Evolutionary conservation across 176 grass and related monocot species (phyloP).

Genomic region (Triticum urartu): DNA sequence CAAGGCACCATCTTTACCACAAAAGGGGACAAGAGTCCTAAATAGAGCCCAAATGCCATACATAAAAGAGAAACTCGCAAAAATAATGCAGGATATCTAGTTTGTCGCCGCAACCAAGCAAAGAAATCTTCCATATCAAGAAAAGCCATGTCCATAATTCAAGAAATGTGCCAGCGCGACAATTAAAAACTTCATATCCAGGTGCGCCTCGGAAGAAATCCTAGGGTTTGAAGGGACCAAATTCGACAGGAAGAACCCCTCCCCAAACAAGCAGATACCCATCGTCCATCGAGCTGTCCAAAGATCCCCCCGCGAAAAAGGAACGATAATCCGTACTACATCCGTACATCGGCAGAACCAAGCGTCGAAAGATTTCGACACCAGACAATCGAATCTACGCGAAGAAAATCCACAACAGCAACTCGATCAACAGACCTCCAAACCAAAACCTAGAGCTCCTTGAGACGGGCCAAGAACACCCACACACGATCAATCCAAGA

Average conservation of each 20-base stretch:
- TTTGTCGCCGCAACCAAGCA: not conserved
- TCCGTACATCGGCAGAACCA: not conserved
- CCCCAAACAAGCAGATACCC: not conserved
- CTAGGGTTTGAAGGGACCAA: not conserved
- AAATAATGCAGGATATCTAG: not conserved
- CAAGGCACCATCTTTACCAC: not conserved
- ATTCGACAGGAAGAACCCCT: not conserved
- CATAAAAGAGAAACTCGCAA: not conserved
- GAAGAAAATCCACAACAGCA: not conserved
- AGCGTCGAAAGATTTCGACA: not conserved
- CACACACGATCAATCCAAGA: not conserved
- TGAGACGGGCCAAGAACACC: not conserved
- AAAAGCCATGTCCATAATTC: not conserved
- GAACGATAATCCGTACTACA: constrained; percentile 3
- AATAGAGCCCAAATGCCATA: not conserved
- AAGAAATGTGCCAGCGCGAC: not conserved
- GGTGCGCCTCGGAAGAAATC: not conserved
- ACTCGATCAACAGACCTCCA: not conserved
- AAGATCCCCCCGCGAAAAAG: not conserved
- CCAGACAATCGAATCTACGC: not conserved
- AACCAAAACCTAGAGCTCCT: not conserved
- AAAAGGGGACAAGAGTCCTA: not conserved
- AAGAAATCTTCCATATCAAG: not conserved
- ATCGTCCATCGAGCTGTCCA: not conserved
- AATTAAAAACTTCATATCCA: not conserved